Conservation (phyloP, 202 grass and related monocot genomes). For the Bolboschoenoplectus hybrid region DNA sequence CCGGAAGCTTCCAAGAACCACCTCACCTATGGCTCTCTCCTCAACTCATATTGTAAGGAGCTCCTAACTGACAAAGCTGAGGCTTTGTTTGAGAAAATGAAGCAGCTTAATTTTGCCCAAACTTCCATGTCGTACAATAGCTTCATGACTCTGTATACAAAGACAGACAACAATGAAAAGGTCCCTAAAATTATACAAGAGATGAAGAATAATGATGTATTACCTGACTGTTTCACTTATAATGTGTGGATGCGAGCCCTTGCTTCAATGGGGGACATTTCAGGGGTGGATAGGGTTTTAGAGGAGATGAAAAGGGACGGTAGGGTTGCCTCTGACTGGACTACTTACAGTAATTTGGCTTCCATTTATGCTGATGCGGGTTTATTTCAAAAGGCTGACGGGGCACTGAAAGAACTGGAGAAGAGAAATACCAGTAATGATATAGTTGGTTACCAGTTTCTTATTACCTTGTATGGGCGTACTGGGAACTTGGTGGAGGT, state of each 20-base stretch:
- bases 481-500: conserved; percentile 78
- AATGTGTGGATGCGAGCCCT: conserved; percentile 97
- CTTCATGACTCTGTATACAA: conserved; percentile 86
- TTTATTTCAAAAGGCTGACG: conserved; percentile 78
- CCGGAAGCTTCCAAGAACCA: conserved; percentile 84
- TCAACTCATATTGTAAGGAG: conserved; percentile 92
- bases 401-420: conserved; percentile 81
- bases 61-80: conserved; percentile 68
- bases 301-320: conserved; percentile 97
- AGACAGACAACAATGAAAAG: conserved; percentile 67
- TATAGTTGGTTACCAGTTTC: conserved; percentile 84
- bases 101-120: conserved; percentile 73
- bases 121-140: conserved; percentile 95
- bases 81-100: conserved; percentile 86
- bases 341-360: conserved; percentile 93
- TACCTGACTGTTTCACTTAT: conserved; percentile 79
- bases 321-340: conserved; percentile 90
- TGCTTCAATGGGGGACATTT: conserved; percentile 64
- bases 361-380: conserved; percentile 85
- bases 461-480: conserved; percentile 84
- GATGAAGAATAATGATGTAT: conserved; percentile 78
- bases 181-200: conserved; percentile 78
- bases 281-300: conserved; percentile 81
- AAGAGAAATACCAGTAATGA: conserved; percentile 72
- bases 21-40: conserved; percentile 86